Base-by-base conservation (phyloP, 2,329 filamentous ascomycete species). In the Colletotrichum higginsianum region DNA sequence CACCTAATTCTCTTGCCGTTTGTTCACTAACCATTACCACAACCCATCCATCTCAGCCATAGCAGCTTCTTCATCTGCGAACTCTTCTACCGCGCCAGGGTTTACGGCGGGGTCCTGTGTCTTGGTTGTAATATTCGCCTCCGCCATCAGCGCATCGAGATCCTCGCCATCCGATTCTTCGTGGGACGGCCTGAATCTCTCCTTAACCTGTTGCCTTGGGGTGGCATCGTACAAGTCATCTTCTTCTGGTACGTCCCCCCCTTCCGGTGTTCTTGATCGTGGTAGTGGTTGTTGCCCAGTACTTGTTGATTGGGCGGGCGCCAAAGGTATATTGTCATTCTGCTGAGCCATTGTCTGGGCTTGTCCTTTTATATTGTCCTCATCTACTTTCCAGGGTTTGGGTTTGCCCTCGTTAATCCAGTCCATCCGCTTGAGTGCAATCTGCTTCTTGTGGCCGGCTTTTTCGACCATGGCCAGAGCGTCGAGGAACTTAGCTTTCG, bases 401-500 rank as follows among this genome's bases (percentile, higher is more conserved):
- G 90, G 89, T 75, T 89, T 93, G 11, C 88, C 86, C 79, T 97
- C 93, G 67, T 96, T 89, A 75, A 98, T 96, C 93, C 94, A 97
- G 74, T 93, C 91, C 79, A 89, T 90, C 72, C 96, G 88, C 83
- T 92, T 92, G 42, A 90, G 88, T 74, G 93, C 89, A 79, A 98
- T 88, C 16, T 87, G 86, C 79, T 93, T 95, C 76, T 92, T 94
- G 82, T 98, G 96, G 1, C 96, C 96, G 0, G 94, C 87, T 82
- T 97, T 98, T 81, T 99, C 96, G 2, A 98, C 94, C 85, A 98
- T 98, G 49, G 88, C 85, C 8, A 98, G 85, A 3, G 93, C 96
- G 78, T 99, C 96, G 58, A 93, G 89, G 78, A 99, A 99, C 78
- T 95, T 96, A 6, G 96, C 96, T 78, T 97, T 95, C 15, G 96